Evolutionary conservation across 345 rosid species (phyloP), one percentile per base, ranked within the genome.

Genomic region (Geranium rotundifolium): DNA sequence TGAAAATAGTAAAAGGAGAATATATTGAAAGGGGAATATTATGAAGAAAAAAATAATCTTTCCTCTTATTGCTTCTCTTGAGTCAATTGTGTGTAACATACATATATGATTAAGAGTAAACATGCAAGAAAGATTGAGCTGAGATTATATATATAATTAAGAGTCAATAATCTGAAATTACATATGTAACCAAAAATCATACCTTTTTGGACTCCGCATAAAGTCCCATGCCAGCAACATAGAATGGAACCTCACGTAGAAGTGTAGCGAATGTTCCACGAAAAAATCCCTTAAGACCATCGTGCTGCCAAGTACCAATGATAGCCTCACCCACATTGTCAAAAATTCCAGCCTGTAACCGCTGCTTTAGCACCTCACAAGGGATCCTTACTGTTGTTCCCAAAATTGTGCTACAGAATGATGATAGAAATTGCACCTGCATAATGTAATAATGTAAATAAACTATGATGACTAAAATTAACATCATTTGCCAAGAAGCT

Each of bases 281-380:
- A 66, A 93, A 93, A 72, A 93, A 93, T 0, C 97, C 99, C 67
- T 75, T 80, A 55, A 86, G 77, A 68, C 99, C 97, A 76, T 93
- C 99, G 71, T 85, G 92, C 27, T 81, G 80, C 99, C 97, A 93
- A 13, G 99, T 90, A 55, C 89, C 97, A 55, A 84, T 72, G 50
- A 93, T 74, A 59, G 96, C 99, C 77, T 90, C 90, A 66, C 97
- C 97, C 0, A 93, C 97, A 73, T 88, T 88, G 73, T 90, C 77
- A 57, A 85, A 93, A 64, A 93, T 68, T 50, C 92, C 34, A 27
- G 34, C 61, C 34, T 58, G 61, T 8, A 58, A 31, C 34, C 61
- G 61, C 61, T 58, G 61, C 61, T 58, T 58, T 19, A 58, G 19
- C 27, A 58, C 61, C 30, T 58, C 61, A 23, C 61, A 58, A 8